Evolutionary conservation across 1,284 basidiomycete genomes (phyloP).

Genomic region (Trametes polyzona): DNA sequence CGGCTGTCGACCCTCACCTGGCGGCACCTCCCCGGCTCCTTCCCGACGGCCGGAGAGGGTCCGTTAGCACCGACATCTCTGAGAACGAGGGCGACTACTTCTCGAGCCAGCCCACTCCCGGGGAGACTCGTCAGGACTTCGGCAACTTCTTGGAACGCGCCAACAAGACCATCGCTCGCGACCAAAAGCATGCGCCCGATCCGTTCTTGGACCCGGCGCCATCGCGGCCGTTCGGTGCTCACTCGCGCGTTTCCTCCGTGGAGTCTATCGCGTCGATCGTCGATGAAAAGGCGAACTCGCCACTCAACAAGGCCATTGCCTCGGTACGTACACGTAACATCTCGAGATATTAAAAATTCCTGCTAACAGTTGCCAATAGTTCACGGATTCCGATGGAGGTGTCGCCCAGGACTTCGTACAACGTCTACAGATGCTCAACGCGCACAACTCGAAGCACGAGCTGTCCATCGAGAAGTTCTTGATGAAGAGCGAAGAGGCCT

Average conservation of each 20-base stretch:
- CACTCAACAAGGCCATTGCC: slow-evolving; percentile 90
- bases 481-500: slow-evolving; percentile 88
- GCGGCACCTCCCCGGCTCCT: slow-evolving; percentile 39
- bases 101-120: slow-evolving; percentile 42
- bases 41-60: slow-evolving; percentile 46
- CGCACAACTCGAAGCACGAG: slow-evolving; percentile 89
- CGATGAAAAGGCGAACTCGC: slow-evolving; percentile 87
- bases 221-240: slow-evolving; percentile 74
- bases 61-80: slow-evolving; percentile 52
- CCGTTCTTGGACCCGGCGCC: slow-evolving; percentile 80
- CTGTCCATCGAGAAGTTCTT: slow-evolving; percentile 91
- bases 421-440: slow-evolving; percentile 76
- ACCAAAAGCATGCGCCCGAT: slow-evolving; percentile 76
- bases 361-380: slow-evolving; percentile 41
- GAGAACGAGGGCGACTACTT: slow-evolving; percentile 66
- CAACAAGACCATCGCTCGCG: slow-evolving; percentile 80
- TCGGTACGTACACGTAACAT: slow-evolving; percentile 55
- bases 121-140: slow-evolving; percentile 53
- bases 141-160: slow-evolving; percentile 84
- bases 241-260: slow-evolving; percentile 79
- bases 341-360: background rate
- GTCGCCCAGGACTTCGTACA: slow-evolving; percentile 89
- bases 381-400: slow-evolving; percentile 90
- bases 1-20: slow-evolving; percentile 38
- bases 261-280: slow-evolving; percentile 90